Evolutionary conservation across 768 basidiomycete genomes (phyloP), one percentile per base, ranked within the genome.

Genomic region (Xerocomus brunneocitrinus): DNA sequence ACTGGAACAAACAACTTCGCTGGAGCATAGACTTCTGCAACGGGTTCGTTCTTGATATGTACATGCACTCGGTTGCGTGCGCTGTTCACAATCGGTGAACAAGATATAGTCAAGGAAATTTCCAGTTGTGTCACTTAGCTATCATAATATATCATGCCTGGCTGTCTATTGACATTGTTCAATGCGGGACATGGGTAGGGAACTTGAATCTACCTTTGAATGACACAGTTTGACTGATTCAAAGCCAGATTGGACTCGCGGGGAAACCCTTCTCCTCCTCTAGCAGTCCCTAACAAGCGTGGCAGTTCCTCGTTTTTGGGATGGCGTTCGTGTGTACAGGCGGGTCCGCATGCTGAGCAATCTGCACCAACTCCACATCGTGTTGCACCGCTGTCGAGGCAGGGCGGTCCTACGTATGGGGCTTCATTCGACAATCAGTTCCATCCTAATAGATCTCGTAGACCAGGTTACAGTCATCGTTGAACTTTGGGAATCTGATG

Each of bases 71-170:
- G n/a, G 8, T 22, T 19, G n/a, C 28, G 19, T 8, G 16, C 36
- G n/a, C 40, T 41, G 22, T 25, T 25, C 40, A 41, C 9, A 25
- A 41, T 22, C 19, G 1, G 38, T 39, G 40, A 1, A 41, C 40
- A 25, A 9, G 19, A 22, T 19, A 24, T 25, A 24, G n/a, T 25
- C 40, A 5, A 25, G 4, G 10, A n/a, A 19, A 22, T 19, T 8
- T 8, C 34, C 35, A 27, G 31, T 25, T 6, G 38, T 10, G 12
- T 19, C 13, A 10, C 5, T 16, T 10, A 16, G 19, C 27, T n/a
- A n/a, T n/a, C n/a, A n/a, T n/a, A n/a, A n/a, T n/a, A n/a, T 22
- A 22, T 5, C 40, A 49, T 49, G 62, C 30, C 35, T 30, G 16
- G 47, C 1, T 30, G 39, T 22, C 25, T 53, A 8, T 43, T 53